Evolutionary conservation across 2,329 filamentous ascomycete species (phyloP).

Genomic region (Juglanconis sp.): DNA sequence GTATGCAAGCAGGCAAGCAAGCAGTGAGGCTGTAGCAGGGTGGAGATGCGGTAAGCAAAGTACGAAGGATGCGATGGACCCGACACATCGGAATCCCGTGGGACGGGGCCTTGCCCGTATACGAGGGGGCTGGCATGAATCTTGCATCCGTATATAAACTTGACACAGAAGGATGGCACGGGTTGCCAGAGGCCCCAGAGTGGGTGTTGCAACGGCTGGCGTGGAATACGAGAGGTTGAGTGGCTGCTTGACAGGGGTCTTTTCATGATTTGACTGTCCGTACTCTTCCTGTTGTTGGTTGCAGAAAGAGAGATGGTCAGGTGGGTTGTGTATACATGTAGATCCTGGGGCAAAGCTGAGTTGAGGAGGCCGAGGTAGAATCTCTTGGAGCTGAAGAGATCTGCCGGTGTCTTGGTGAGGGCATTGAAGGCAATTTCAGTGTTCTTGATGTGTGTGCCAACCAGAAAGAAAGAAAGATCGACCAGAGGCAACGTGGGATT

Average conservation of each 20-base stretch:
- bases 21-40: too few relatives aligned
- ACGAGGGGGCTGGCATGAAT: neutral
- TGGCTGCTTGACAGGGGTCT: neutral
- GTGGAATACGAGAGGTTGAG: too few relatives aligned
- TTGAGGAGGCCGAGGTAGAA: too few relatives aligned
- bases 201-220: neutral
- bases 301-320: neutral
- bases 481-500: conserved; percentile 1
- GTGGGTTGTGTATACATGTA: too few relatives aligned
- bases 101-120: neutral
- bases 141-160: too few relatives aligned
- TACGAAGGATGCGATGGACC: neutral
- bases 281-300: neutral
- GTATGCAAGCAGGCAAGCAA: too few relatives aligned
- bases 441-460: neutral
- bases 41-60: neutral
- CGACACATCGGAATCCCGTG: neutral
- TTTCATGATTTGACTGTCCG: neutral
- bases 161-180: too few relatives aligned
- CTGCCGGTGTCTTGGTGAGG: neutral
- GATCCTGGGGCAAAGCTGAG: too few relatives aligned
- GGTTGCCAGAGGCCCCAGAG: too few relatives aligned
- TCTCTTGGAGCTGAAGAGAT: neutral
- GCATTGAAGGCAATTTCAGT: neutral
- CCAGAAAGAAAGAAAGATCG: neutral